Percentiles rank a stretch among this genome's conserved stretches.
Conservation (phyloP, 768 basidiomycete genomes). For the Leucogyrophana mollusca region DNA sequence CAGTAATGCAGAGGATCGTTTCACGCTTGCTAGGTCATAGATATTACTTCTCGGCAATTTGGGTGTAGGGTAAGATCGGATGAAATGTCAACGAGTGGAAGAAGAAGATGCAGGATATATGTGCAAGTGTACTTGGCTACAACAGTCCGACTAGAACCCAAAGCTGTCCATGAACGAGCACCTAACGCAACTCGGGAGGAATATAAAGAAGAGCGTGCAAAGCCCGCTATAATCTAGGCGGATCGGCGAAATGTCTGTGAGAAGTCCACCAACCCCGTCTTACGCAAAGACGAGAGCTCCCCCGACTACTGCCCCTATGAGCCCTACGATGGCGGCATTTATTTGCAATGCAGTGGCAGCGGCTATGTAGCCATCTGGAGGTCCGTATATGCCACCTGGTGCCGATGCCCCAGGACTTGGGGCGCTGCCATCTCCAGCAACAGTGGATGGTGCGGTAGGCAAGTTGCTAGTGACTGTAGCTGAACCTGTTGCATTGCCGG, state of each 20-base stretch:
- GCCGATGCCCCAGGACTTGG: constrained; percentile 57
- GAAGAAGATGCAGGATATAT: constrained; percentile 15
- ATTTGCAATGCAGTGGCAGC: constrained; percentile 47
- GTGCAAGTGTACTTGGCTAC: constrained; percentile 16
- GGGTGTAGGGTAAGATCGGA: background rate
- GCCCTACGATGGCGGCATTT: constrained; percentile 42
- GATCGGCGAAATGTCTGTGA: constrained; percentile 6
- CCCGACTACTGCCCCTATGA: constrained; percentile 48
- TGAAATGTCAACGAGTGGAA: constrained; percentile 23
- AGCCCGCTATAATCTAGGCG: constrained; percentile 14
- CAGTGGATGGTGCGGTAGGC: constrained; percentile 58
- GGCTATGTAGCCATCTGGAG: constrained; percentile 64
- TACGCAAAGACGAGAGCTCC: constrained; percentile 48
- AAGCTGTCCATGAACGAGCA: background rate
- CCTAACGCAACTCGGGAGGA: background rate
- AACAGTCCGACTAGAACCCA: constrained; percentile 12
- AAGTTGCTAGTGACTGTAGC: constrained; percentile 40
- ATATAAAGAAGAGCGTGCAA: constrained; percentile 3
- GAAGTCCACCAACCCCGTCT: constrained; percentile 8
- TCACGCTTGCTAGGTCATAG: too few relatives aligned
- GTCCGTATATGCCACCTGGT: constrained; percentile 54
- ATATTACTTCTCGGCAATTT: too few relatives aligned
- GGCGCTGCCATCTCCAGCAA: constrained; percentile 49
- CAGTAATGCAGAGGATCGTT: too few relatives aligned
- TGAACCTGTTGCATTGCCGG: constrained; percentile 31